These are phyloP conservation scores for Yarrowia sp. DNA, from an alignment of 805 yeast genomes.

Conservation along the genomic window DNA sequence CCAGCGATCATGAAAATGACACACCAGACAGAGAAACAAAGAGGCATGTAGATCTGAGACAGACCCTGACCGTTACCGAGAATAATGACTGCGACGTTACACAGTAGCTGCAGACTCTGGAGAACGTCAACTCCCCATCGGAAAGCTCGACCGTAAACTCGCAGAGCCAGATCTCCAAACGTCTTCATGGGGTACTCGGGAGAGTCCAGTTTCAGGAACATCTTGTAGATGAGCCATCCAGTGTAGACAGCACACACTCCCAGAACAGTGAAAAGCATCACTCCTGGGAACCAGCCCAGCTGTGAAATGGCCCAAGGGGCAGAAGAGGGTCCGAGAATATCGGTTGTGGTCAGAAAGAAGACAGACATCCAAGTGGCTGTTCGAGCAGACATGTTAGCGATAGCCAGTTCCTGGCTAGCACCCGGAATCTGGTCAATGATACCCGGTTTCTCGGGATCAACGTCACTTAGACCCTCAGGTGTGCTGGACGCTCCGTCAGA, in stretches of 20 bases:
- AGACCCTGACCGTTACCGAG: conserved; percentile 44
- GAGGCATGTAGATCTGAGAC: conserved; percentile 39
- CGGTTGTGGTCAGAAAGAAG: conserved; percentile 47
- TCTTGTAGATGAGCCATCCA: conserved; percentile 41
- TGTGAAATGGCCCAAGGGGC: conserved; percentile 47
- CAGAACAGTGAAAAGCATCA: conserved; percentile 42
- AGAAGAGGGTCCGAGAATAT: conserved; percentile 46
- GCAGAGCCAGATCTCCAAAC: conserved; percentile 43
- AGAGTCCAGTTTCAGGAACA: conserved; percentile 42
- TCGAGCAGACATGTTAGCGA: conserved; percentile 32
- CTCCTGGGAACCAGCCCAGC: conserved; percentile 47
- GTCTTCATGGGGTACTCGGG: conserved; percentile 44
- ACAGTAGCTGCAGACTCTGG: conserved; percentile 44
- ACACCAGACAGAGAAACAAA: conserved; percentile 44
- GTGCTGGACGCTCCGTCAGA: neutral
- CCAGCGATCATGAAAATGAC: conserved; percentile 45
- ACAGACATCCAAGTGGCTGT: conserved; percentile 36
- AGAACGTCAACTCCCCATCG: conserved; percentile 40
- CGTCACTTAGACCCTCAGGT: conserved; percentile 1
- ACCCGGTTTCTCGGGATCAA: neutral
- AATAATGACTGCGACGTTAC: conserved; percentile 45
- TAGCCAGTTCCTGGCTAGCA: neutral
- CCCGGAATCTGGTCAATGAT: neutral
- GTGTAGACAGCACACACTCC: conserved; percentile 44
- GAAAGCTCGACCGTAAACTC: conserved; percentile 40